phyloP scores from a whole-genome alignment of 345 rosid species.

The Camelina neglecta region DNA sequence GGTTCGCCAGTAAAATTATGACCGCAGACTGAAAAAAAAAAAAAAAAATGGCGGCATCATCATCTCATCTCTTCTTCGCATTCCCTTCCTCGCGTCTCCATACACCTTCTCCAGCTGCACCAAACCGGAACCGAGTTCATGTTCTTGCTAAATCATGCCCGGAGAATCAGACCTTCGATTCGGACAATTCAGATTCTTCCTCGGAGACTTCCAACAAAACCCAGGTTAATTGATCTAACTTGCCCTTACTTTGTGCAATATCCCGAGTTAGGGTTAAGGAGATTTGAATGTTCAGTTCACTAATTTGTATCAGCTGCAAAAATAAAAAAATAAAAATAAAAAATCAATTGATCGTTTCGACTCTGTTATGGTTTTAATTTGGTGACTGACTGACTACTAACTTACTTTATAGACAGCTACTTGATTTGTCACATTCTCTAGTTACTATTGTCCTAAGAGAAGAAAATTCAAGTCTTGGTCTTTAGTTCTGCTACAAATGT shows the following conservation, averaged over 20 bases:
- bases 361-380: slow-evolving; percentile 5
- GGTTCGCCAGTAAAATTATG: slow-evolving; percentile 34
- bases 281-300: too few relatives aligned
- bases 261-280: neutral
- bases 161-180: slow-evolving; percentile 32
- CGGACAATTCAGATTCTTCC: slow-evolving; percentile 16
- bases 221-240: slow-evolving; percentile 12
- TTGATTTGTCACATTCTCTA: neutral
- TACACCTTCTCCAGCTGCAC: slow-evolving; percentile 15
- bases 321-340: neutral
- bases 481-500: slow-evolving; percentile 17
- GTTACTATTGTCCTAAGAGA: neutral
- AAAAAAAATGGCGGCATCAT: slow-evolving; percentile 23
- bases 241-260: neutral
- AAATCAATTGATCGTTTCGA: neutral
- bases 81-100: slow-evolving; percentile 34
- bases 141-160: slow-evolving; percentile 34
- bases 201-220: slow-evolving; percentile 18
- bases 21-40: slow-evolving; percentile 38
- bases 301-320: neutral
- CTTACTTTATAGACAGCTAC: neutral
- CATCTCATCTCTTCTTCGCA: slow-evolving; percentile 47
- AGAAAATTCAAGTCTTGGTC: neutral
- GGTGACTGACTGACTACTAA: neutral
- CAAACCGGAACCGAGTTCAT: slow-evolving; percentile 34